Percentiles rank a stretch among this genome's conserved stretches.
phyloP scores from a whole-genome alignment of 2,329 filamentous ascomycete genomes.

The Alternaria conjuncta region DNA sequence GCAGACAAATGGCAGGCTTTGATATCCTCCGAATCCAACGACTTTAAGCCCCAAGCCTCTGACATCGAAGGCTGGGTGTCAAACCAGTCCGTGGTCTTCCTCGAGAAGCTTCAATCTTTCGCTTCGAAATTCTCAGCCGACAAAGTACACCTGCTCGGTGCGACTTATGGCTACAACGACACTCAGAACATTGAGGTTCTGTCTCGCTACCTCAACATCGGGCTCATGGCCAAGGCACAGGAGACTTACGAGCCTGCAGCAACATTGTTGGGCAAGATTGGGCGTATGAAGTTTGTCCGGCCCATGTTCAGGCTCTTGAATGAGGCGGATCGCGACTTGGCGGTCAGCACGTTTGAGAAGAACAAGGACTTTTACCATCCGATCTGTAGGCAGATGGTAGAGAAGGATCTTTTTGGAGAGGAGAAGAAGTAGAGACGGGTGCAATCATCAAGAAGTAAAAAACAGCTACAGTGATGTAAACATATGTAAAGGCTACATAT shows the following conservation, averaged over 20 bases:
- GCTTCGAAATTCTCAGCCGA: conserved; percentile 67
- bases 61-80: conserved; percentile 80
- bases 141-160: conserved; percentile 74
- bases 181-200: conserved; percentile 88
- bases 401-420: conserved; percentile 74
- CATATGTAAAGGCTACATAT: not conserved
- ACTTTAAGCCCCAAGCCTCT: conserved; percentile 66
- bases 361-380: conserved; percentile 95
- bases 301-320: conserved; percentile 81
- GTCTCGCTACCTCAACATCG: conserved; percentile 79
- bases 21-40: conserved; percentile 25
- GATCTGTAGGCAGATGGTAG: conserved; percentile 79
- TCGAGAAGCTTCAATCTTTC: conserved; percentile 78
- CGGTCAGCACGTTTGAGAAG: conserved; percentile 82
- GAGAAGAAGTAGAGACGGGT: conserved; percentile 16
- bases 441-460: not conserved
- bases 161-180: conserved; percentile 70
- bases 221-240: conserved; percentile 74
- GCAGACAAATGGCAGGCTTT: conserved; percentile 79
- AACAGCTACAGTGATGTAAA: not conserved
- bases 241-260: conserved; percentile 74
- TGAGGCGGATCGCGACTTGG: conserved; percentile 74
- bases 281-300: conserved; percentile 96
- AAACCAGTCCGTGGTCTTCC: conserved; percentile 90
- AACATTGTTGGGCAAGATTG: conserved; percentile 79